phyloP scores from a whole-genome alignment of 148 eudicot genomes.

The Dianthus caryophyllus region DNA sequence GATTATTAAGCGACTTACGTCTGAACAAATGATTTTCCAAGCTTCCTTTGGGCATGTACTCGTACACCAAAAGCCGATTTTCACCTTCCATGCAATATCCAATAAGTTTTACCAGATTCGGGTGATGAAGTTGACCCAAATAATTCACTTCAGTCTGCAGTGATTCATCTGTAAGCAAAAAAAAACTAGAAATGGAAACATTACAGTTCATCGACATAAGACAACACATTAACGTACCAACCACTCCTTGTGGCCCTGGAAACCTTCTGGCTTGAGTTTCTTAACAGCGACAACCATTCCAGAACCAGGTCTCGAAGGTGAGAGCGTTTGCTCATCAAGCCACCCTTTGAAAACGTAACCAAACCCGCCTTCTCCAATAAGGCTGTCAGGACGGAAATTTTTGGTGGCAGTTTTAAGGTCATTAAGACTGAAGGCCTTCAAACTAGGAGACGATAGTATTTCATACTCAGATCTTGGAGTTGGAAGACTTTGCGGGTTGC shows the following conservation, averaged over 20 bases:
- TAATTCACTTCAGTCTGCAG: slow-evolving; percentile 81
- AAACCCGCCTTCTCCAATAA: slow-evolving; percentile 86
- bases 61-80: slow-evolving; percentile 68
- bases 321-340: slow-evolving; percentile 65
- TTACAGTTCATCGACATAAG: no score
- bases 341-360: slow-evolving; percentile 81
- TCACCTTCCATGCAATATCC: slow-evolving; percentile 74
- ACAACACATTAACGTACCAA: slow-evolving; percentile 42
- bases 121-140: slow-evolving; percentile 63
- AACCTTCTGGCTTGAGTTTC: slow-evolving; percentile 74
- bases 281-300: slow-evolving; percentile 80
- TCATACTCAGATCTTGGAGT: slow-evolving; percentile 51
- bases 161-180: slow-evolving; percentile 11
- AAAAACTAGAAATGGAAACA: not conserved
- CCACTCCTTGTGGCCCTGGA: slow-evolving; percentile 89
- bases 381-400: slow-evolving; percentile 64
- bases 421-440: slow-evolving; percentile 49
- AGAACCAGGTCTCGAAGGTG: slow-evolving; percentile 67
- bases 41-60: slow-evolving; percentile 82
- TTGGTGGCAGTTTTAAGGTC: slow-evolving; percentile 67
- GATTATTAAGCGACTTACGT: slow-evolving; percentile 38
- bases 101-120: slow-evolving; percentile 65
- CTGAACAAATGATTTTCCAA: slow-evolving; percentile 78
- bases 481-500: slow-evolving; percentile 38
- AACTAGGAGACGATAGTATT: slow-evolving; percentile 41